Conservation (phyloP, 768 basidiomycete species). For the Leucocoprinus birnbaumii region DNA sequence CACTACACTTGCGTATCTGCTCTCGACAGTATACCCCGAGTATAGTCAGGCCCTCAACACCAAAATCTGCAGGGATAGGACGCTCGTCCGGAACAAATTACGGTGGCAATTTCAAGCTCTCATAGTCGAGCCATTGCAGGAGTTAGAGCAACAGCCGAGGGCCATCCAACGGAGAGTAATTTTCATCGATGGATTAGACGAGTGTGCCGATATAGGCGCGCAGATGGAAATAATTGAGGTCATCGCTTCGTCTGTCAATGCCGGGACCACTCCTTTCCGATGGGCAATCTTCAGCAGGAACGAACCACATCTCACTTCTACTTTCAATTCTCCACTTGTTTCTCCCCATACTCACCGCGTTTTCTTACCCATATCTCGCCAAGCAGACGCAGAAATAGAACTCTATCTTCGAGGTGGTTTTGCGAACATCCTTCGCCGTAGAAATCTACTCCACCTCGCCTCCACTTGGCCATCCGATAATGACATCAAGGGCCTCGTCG, state of each 20-base stretch:
- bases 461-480: no score
- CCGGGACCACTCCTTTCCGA: not conserved
- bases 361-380: no score
- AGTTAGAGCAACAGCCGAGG: not conserved
- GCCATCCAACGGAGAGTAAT: not conserved
- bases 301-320: no score
- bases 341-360: no score
- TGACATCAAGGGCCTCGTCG: no score
- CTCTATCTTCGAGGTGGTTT: no score
- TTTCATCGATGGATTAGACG: constrained; percentile 1
- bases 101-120: not conserved
- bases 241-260: not conserved
- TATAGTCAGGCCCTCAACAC: not conserved
- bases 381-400: not conserved
- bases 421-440: no score
- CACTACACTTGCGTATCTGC: constrained; percentile 6
- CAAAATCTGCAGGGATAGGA: not conserved
- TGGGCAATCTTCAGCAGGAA: constrained; percentile 1
- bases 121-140: not conserved
- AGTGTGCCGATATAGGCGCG: not conserved
- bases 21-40: not conserved
- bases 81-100: not conserved
- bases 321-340: no score
- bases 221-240: constrained; percentile 1
- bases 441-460: no score